Evolutionary conservation across 2,329 filamentous ascomycete species (phyloP), one percentile per base, ranked within the genome.

Genomic region (Hirsutella thompsonii): DNA sequence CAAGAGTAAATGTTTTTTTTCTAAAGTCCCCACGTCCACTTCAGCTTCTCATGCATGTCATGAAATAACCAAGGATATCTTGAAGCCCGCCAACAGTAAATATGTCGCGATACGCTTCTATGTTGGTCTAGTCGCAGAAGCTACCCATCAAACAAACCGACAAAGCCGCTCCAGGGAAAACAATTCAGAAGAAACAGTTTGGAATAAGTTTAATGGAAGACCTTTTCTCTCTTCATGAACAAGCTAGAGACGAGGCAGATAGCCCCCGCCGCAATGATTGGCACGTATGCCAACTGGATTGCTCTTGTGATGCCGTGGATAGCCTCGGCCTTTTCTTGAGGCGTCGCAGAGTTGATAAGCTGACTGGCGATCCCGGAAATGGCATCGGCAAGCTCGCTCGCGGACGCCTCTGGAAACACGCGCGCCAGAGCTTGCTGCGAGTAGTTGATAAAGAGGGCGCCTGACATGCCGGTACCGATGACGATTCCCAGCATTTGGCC

Each of bases 191-290:
- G 6, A 6, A 6, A 26, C 6, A 26, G 11, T 26, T 26, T 11
- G 6, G 6, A 26, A 6, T 26, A n/a, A 6, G 23, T 11, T 34
- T 34, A 34, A 4, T 18, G 14, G 20, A 61, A 60, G 30, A 61
- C 41, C 42, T 53, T 57, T 45, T 61, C 59, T 35, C 54, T 48
- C 52, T 59, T 60, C 56, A 63, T 54, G 8, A 49, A 46, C n/a
- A 56, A 28, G 34, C 55, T 58, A 35, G 53, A 45, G 16, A 60
- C 46, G 21, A 55, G n/a, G 0, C 47, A 49, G 16, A 62, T 33
- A 8, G 55, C 52, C 4, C 59, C 60, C 2, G 54, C 52, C 2
- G 48, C 52, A 29, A 62, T 56, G 21, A 58, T 49, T 1, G 60
- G 45, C 14, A 57, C 52, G 44, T 59, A 62, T 6, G 54, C 53